Percentiles rank a stretch among this genome's conserved stretches.
These are phyloP conservation scores for Dothidotthia symphoricarpi DNA, from an alignment of 2,329 filamentous ascomycete species.

Conservation along the genomic window DNA sequence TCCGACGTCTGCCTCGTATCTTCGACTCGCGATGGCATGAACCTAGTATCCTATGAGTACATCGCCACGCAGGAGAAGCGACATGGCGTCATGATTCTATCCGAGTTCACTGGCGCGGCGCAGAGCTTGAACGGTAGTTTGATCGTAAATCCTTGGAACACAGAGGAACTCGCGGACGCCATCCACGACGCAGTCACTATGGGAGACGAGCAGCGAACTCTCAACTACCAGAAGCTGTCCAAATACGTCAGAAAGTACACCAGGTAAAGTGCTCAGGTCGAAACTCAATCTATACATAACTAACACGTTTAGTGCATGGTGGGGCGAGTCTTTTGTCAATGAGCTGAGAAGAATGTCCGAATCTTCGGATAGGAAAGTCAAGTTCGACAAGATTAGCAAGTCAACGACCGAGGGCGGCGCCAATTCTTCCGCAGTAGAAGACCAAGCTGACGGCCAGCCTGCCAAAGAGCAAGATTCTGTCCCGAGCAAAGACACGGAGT, in stretches of 20 bases:
- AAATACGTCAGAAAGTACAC: conserved; percentile 98
- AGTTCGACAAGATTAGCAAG: conserved; percentile 14
- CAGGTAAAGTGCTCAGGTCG: conserved; percentile 49
- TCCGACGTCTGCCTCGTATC: conserved; percentile 91
- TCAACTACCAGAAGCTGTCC: conserved; percentile 88
- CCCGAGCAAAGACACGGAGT: conserved; percentile 15
- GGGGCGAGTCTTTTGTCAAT: conserved; percentile 88
- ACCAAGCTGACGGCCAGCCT: neutral
- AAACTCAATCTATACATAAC: neutral
- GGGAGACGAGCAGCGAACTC: conserved; percentile 79
- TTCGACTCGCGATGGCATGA: conserved; percentile 98
- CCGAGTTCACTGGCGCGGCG: conserved; percentile 93
- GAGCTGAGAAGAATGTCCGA: conserved; percentile 67
- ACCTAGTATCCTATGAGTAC: conserved; percentile 96
- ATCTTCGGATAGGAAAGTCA: conserved; percentile 51
- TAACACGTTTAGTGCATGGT: conserved; percentile 69
- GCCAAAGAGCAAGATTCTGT: neutral
- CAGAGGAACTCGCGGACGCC: conserved; percentile 86
- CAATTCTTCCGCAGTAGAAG: conserved; percentile 2
- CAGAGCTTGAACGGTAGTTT: conserved; percentile 91
- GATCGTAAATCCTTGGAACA: conserved; percentile 98
- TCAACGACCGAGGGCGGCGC: conserved; percentile 5
- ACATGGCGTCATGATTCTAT: conserved; percentile 91
- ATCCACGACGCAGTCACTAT: conserved; percentile 97
- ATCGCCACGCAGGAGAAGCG: conserved; percentile 89